phyloP scores from a whole-genome alignment of 257 asterid species.

The Paulownia fortunei region DNA sequence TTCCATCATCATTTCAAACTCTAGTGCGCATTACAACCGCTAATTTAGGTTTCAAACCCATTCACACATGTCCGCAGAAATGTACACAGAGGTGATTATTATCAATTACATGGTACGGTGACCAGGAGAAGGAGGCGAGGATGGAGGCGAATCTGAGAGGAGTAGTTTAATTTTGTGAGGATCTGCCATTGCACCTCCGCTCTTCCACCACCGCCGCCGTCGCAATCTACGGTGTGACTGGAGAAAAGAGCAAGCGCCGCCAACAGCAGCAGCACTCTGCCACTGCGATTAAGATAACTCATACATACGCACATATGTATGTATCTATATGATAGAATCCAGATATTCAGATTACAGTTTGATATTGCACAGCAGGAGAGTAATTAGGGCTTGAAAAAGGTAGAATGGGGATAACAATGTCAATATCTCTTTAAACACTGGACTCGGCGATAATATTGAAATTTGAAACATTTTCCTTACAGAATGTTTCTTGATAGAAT shows the following conservation, averaged over 20 bases:
- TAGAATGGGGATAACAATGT: background rate
- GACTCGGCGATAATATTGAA: background rate
- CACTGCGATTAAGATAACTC: slow-evolving; percentile 27
- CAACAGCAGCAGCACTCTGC: slow-evolving; percentile 35
- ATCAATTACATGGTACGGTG: slow-evolving; percentile 78
- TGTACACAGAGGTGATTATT: background rate
- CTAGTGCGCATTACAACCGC: background rate
- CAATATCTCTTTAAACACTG: background rate
- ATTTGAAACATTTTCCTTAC: no score
- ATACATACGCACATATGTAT: slow-evolving; percentile 28
- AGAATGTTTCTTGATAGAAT: no score
- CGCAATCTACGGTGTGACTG: slow-evolving; percentile 36
- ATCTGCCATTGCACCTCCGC: slow-evolving; percentile 65
- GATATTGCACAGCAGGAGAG: background rate
- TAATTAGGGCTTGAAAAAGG: slow-evolving; percentile 1
- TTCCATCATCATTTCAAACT: slow-evolving; percentile 3
- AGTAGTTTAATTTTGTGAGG: slow-evolving; percentile 63
- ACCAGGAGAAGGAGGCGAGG: slow-evolving; percentile 72
- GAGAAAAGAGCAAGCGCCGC: slow-evolving; percentile 44
- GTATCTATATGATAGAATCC: background rate
- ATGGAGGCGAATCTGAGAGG: slow-evolving; percentile 76
- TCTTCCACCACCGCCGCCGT: slow-evolving; percentile 33
- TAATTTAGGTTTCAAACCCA: slow-evolving; percentile 13
- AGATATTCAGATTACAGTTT: slow-evolving; percentile 10
- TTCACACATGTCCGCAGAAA: slow-evolving; percentile 15